Evolutionary conservation across 768 basidiomycete species (phyloP).

Genomic region (Tylopilus rubrobrunneus): DNA sequence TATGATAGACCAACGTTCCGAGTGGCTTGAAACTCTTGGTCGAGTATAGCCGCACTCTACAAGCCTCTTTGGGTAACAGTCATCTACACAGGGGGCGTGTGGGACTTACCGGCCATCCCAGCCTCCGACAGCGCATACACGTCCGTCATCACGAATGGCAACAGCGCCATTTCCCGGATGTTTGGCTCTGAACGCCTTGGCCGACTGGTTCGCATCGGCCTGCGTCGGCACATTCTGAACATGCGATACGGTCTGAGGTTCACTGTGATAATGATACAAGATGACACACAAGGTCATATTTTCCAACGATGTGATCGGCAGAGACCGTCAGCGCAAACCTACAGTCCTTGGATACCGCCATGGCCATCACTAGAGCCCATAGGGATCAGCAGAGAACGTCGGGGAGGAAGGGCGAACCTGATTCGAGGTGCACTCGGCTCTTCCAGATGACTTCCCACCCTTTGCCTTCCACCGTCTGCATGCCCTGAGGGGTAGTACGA

Average conservation of each 20-base stretch:
- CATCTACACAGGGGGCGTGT: neutral
- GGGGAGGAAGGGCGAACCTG: constrained; percentile 43
- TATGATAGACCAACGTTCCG: constrained; percentile 82
- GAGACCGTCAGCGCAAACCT: constrained; percentile 75
- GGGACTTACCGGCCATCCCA: constrained; percentile 87
- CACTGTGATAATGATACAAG: neutral
- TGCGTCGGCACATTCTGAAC: constrained; percentile 8
- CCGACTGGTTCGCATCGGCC: constrained; percentile 18
- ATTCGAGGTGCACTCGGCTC: constrained; percentile 63
- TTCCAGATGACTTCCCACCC: constrained; percentile 76
- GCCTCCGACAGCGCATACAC: constrained; percentile 82
- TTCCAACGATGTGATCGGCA: constrained; percentile 75
- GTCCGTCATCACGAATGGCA: constrained; percentile 70
- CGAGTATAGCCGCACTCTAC: constrained; percentile 78
- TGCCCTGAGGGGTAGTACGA: constrained; percentile 37
- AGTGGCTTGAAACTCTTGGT: constrained; percentile 77
- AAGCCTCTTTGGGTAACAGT: neutral
- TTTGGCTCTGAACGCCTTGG: constrained; percentile 53
- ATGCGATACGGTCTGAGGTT: neutral
- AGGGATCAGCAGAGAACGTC: neutral
- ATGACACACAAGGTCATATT: constrained; percentile 52
- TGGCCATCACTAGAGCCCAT: constrained; percentile 69
- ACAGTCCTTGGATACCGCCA: constrained; percentile 61
- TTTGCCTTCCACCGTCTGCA: constrained; percentile 54
- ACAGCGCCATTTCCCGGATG: constrained; percentile 77